Evolutionary conservation across 129 eudicot genomes (phyloP).

Genomic region (Sambucus nigra): DNA sequence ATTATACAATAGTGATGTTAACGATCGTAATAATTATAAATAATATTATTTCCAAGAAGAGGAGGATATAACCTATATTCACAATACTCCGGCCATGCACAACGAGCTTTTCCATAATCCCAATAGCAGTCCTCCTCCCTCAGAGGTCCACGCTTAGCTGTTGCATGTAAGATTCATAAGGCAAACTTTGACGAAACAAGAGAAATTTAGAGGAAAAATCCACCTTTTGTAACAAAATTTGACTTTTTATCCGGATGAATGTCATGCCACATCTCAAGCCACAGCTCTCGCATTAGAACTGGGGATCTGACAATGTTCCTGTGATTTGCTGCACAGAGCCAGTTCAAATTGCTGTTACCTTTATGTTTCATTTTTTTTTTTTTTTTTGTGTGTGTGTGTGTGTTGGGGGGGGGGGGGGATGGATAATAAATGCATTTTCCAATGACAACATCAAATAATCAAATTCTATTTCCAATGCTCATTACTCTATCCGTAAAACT

Average conservation of each 20-base stretch:
- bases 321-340: conserved; percentile 67
- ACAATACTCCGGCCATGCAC: conserved; percentile 92
- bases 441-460: neutral
- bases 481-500: too few species aligned
- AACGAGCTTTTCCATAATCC: conserved; percentile 95
- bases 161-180: conserved; percentile 10
- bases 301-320: conserved; percentile 87
- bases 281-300: conserved; percentile 87
- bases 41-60: conserved; percentile 4
- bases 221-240: conserved; percentile 86
- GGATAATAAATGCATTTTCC: neutral
- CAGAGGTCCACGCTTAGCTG: conserved; percentile 90
- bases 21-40: neutral
- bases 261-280: conserved; percentile 99
- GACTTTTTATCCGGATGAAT: conserved; percentile 76
- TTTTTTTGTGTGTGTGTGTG: too few species aligned
- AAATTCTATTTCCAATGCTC: neutral
- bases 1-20: conserved; percentile 10
- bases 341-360: conserved; percentile 3
- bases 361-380: neutral
- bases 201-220: conserved; percentile 4
- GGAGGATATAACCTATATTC: conserved; percentile 62
- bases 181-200: conserved; percentile 2
- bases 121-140: conserved; percentile 92
- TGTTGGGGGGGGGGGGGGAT: neutral